Base-by-base conservation (phyloP, 805 yeast genomes). In the Ogataea neopini region DNA sequence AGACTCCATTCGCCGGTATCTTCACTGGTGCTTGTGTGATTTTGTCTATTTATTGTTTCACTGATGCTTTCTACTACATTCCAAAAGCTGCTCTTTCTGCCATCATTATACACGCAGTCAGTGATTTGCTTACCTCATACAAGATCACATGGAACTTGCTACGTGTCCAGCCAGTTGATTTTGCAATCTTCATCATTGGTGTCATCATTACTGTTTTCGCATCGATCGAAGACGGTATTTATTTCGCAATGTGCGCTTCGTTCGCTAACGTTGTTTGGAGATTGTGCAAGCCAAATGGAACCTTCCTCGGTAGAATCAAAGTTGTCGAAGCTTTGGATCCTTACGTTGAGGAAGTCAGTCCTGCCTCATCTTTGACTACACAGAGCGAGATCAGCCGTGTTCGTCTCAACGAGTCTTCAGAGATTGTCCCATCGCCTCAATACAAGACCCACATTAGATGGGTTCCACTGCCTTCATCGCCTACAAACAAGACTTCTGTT, bases 1-100 rank as follows among this genome's bases (percentile, higher is more conserved):
- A 90, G 63, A 91, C 97, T 17, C 97, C 97, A 29, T 72, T 91
- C 51, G 95, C 96, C 38, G 96, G 97, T 71, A 76, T 89, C 35
- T 86, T 83, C 68, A 87, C 96, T 10, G 97, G 97, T 63, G 80
- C 79, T 38, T 90, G 92, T 68, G 97, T 91, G 20, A 70, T 91
- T 52, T 72, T 91, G 53, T 96, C 97, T 2, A 75, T 91, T 53
- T 91, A 90, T 67, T 83, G 86, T 50, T 77, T 91, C 59, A 90
- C 97, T 5, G 75, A 74, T 48, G 86, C 95, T 5, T 91, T 91
- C 73, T 88, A 76, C 71, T 91, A 79, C 71, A 91, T 91, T 67
- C 96, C 97, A 43, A 88, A 87, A 58, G 96, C 97, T 7, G 82
- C 92, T 2, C 74, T 91, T 47, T 75, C 84, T 53, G 97, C 97